Evolutionary conservation across 306 rosid genomes (phyloP), one percentile per base, ranked within the genome.

Genomic region (Glycine tomentella): DNA sequence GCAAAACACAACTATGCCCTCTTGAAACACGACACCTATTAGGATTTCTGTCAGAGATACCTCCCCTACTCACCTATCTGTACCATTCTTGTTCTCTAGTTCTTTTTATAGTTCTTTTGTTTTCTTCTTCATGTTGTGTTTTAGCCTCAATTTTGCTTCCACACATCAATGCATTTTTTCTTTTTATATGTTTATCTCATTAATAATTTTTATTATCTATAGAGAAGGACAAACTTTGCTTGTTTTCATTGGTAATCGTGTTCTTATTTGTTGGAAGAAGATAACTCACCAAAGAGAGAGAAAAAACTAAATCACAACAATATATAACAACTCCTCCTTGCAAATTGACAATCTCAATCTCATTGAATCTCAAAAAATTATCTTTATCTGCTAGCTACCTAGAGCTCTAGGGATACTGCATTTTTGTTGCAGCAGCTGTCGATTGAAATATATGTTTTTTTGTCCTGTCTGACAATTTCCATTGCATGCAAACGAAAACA

Each of bases 41-140:
- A 34, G 82, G 92, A 89, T 90, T 88, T 90, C 86, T 91, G 83
- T 75, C 90, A 63, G 65, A 82, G 91, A 90, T 85, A 31, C 86
- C 81, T 80, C 75, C 80, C 81, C 81, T 84, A 15, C 70, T 74
- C 69, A 56, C 86, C 82, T 80, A 76, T 80, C 92, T 87, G 87
- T 88, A 48, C 69, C 75, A 2, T 55, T 25, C 48, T 80, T 75
- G 80, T 80, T 84, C 72, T 79, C 65, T 82, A 64, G 51, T 65
- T 66, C 56, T 34, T 63, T 63, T 63, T 36, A 3, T 36, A 6
- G 69, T 36, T 63, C 36, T 45, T 52, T 6, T 50, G 51, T 59
- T 8, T 6, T 72, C 17, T 38, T 4, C 6, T 38, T 38, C 6
- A 4, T 38, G 6, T 38, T 49, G 25, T 33, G 25, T 55, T 61